Base-by-base conservation (phyloP, 2,329 filamentous ascomycete species). In the Knoxdaviesia capensis region DNA sequence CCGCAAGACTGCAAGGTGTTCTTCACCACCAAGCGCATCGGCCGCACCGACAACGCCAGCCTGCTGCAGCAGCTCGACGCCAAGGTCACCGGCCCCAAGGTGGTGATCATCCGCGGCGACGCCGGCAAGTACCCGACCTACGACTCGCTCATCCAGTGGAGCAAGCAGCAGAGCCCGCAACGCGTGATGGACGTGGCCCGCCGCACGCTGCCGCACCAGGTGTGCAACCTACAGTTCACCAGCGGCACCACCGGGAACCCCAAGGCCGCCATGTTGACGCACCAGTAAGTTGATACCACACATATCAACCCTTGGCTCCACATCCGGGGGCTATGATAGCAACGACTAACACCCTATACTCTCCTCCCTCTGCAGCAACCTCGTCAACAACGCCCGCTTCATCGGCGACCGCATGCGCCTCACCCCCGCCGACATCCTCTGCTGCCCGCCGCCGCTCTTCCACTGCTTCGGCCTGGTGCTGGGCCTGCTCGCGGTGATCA, bases 391-490 rank as follows among this genome's bases (percentile, higher is more conserved):
- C 54, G 68, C 74, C 6, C 69, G 75, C 31, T 80, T 80, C 59
- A 77, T 80, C 40, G 81, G 80, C 42, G 78, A 84, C 56, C 71
- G 80, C 37, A 80, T 86, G 77, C 66, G 71, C 5, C 65, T 88
- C 10, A 75, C 71, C 0, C 59, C 70, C 3, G 61, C 65, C 38
- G 80, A 87, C 52, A 63, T 77, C 6, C 65, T 90, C 7, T 88
- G 82, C 62, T 90, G 83, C 55, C 82, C 82, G 3, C 82, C 83
- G 0, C 83, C 84, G 0, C 66, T 90, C 4, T 90, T 90, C 64
- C 84, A 90, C 62, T 88, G 81, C 62, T 88, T 88, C 53, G 82
- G 82, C 1, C 69, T 88, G 6, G 80, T 87, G 1, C 70, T 86
- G 3, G 82, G 82, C 6, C 65, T 87, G 38, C 68, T 87, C 43